Conservation (phyloP, 2,329 filamentous ascomycete species). For the Aspergillus sp. region DNA sequence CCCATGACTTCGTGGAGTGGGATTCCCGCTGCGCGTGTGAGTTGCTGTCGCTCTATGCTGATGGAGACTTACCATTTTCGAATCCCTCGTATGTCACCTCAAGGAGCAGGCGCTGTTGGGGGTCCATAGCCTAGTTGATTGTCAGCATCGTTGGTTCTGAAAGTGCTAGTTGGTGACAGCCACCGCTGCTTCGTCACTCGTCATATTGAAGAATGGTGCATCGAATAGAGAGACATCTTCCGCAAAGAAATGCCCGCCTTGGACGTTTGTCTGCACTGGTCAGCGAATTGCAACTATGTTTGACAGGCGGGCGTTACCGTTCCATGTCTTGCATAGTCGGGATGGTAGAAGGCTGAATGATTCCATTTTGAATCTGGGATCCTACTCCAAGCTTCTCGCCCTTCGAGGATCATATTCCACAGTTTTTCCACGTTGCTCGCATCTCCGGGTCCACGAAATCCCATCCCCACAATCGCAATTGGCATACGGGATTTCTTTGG, state of each 20-base stretch:
- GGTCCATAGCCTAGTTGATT: constrained; percentile 26
- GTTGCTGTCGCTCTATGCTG: not conserved
- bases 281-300: not conserved
- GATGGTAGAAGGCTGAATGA: constrained; percentile 23
- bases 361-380: constrained; percentile 23
- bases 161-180: not conserved
- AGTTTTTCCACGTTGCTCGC: constrained; percentile 18
- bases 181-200: constrained; percentile 27
- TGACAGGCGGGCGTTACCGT: constrained; percentile 12
- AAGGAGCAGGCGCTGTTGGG: constrained; percentile 28
- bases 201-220: constrained; percentile 35
- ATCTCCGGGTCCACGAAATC: constrained; percentile 22
- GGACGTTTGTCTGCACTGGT: constrained; percentile 20
- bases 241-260: constrained; percentile 24
- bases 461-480: constrained; percentile 26
- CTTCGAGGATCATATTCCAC: constrained; percentile 21
- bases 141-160: no score
- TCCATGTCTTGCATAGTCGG: constrained; percentile 21
- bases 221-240: constrained; percentile 30
- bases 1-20: constrained; percentile 22
- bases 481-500: constrained; percentile 13
- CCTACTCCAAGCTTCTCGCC: constrained; percentile 17
- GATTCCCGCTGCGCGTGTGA: constrained; percentile 23
- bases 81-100: constrained; percentile 29
- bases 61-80: constrained; percentile 23